Base-by-base conservation (phyloP, 1,139 yeast genomes). In the Suhomyces coccinellae region DNA sequence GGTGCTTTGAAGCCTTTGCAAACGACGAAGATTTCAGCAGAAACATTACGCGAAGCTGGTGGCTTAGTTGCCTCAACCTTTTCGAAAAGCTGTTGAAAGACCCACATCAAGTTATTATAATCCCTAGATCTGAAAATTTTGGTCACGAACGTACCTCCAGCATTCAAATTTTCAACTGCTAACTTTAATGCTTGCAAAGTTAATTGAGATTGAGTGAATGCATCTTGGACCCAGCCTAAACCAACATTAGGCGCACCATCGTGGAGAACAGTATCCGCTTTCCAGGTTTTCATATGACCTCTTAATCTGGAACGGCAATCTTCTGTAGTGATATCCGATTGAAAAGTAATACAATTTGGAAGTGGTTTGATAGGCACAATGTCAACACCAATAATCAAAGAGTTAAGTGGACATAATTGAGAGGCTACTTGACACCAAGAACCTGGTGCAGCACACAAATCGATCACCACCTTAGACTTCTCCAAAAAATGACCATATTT, bases 211-310 rank as follows among this genome's bases (percentile, higher is more conserved):
- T 93, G 99, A 2, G 98, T 89, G 69, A 88, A 95, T 1, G 99
- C 99, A 81, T 93, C 99, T 67, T 95, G 99, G 27, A 88, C 93
- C 99, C 99, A 95, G 20, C 97, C 96, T 60, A 91, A 77, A 84
- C 99, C 99, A 55, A 93, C 99, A 62, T 93, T 95, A 24, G 99
- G 99, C 24, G 99, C 99, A 83, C 99, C 99, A 78, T 93, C 99
- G 70, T 93, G 99, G 62, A 95, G 73, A 20, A 93, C 98, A 0
- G 97, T 88, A 62, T 95, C 98, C 1, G 99, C 99, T 61, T 95
- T 93, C 97, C 98, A 93, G 0, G 99, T 91, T 67, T 93, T 93
- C 87, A 95, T 85, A 63, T 91, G 93, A 31, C 97, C 97, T 62
- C 98, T 80, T 54, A 93, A 77, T 64, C 81, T 89, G 37, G 97